Percentiles rank a stretch among this genome's conserved stretches.
phyloP scores from a whole-genome alignment of 139 green algal species.

The Zygnema circumcarinatum region DNA sequence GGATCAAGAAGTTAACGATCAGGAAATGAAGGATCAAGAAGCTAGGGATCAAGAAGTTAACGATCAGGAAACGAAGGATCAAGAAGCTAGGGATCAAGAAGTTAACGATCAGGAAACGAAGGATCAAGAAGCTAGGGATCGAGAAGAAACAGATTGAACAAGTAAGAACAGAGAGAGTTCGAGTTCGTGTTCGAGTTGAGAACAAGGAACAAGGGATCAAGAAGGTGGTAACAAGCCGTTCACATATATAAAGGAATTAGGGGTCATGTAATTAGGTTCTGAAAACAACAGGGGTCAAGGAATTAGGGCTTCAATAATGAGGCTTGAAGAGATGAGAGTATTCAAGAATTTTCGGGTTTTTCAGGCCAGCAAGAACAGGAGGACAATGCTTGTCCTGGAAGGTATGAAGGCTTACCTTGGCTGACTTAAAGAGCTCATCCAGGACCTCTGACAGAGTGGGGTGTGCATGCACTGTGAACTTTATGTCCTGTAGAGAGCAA shows the following conservation, averaged over 20 bases:
- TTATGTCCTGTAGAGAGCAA: slow-evolving; percentile 81
- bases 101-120: background rate
- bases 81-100: background rate
- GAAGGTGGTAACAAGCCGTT: background rate
- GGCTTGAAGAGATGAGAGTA: background rate
- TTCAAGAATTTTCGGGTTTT: background rate
- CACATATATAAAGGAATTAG: background rate
- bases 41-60: background rate
- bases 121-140: background rate
- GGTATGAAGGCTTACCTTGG: slow-evolving; percentile 21
- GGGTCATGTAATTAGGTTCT: background rate
- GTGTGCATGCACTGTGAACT: slow-evolving; percentile 98
- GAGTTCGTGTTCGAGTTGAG: too few species aligned
- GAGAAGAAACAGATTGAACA: too few species aligned
- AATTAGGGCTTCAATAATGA: background rate
- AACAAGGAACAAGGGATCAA: background rate
- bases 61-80: background rate
- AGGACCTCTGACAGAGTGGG: slow-evolving; percentile 96
- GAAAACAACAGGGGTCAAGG: background rate
- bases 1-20: background rate
- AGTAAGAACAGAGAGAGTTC: too few species aligned
- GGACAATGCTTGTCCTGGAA: background rate
- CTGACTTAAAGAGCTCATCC: slow-evolving; percentile 92
- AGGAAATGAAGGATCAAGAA: background rate
- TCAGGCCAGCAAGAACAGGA: background rate